Conservation (phyloP, 805 yeast genomes). For the Starmerella scarabaei region DNA sequence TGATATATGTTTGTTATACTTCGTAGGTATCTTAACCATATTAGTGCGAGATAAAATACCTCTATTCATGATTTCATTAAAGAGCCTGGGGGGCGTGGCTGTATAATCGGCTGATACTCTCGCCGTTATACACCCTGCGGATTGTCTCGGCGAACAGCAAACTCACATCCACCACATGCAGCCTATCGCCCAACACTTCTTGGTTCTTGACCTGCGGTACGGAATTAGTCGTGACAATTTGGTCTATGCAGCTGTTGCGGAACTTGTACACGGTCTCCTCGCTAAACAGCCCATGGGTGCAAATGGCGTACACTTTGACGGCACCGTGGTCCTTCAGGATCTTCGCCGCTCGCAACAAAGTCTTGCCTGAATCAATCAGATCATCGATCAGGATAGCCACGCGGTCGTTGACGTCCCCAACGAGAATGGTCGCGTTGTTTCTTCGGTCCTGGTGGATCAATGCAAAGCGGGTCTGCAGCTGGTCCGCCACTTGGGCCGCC, state of each 20-base stretch:
- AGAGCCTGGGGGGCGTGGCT: conserved; percentile 42
- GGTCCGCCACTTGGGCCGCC: conserved; percentile 89
- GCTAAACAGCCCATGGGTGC: conserved; percentile 85
- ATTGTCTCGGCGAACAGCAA: conserved; percentile 87
- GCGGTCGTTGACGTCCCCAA: conserved; percentile 81
- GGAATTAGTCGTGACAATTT: conserved; percentile 76
- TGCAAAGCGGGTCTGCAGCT: conserved; percentile 78
- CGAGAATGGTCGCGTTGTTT: conserved; percentile 72
- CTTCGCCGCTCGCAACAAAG: conserved; percentile 85
- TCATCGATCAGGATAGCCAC: conserved; percentile 90
- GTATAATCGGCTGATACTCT: conserved; percentile 83
- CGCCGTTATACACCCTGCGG: conserved; percentile 93
- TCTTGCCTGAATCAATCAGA: conserved; percentile 82
- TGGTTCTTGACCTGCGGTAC: conserved; percentile 67
- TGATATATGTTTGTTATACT: too few relatives aligned
- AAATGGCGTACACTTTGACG: conserved; percentile 65
- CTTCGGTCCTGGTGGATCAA: conserved; percentile 75
- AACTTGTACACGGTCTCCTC: conserved; percentile 79
- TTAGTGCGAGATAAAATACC: too few relatives aligned
- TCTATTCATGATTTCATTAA: too few relatives aligned
- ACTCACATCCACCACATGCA: conserved; percentile 79
- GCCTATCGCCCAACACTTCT: conserved; percentile 41
- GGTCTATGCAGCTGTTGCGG: conserved; percentile 57
- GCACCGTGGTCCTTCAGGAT: conserved; percentile 91
- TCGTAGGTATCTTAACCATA: too few relatives aligned